Percentiles rank a stretch among this genome's conserved stretches.
These are phyloP conservation scores for Fusarium verticillioides DNA, from an alignment of 2,329 filamentous ascomycete species.

Conservation along the genomic window DNA sequence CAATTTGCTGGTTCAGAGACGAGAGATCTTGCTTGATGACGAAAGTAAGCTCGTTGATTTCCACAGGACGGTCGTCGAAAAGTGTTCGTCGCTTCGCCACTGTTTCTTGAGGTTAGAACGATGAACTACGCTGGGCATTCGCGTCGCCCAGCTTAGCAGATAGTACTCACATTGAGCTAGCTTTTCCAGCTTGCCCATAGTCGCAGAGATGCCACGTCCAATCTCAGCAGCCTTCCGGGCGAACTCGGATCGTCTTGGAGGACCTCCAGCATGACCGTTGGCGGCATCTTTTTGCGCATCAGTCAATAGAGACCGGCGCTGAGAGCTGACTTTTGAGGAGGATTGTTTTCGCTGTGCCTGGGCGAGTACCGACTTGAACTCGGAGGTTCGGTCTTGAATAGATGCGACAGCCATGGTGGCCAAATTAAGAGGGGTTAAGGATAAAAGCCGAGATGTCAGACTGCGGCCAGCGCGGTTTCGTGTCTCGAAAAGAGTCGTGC, in stretches of 20 bases:
- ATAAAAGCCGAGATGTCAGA: constrained; percentile 35
- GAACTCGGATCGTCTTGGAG: constrained; percentile 84
- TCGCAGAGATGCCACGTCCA: constrained; percentile 87
- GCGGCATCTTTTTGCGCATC: constrained; percentile 76
- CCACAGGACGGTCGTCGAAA: constrained; percentile 95
- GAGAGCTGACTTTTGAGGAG: constrained; percentile 78
- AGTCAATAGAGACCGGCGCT: constrained; percentile 82
- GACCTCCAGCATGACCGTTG: constrained; percentile 58
- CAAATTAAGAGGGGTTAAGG: constrained; percentile 27
- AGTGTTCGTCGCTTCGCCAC: constrained; percentile 96
- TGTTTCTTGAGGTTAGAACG: constrained; percentile 47
- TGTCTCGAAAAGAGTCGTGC: constrained; percentile 25
- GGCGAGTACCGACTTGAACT: constrained; percentile 91
- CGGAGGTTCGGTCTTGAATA: constrained; percentile 95
- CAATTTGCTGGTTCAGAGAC: constrained; percentile 85
- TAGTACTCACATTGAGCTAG: constrained; percentile 77
- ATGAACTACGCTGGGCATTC: not conserved
- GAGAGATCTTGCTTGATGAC: constrained; percentile 98
- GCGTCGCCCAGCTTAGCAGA: not conserved
- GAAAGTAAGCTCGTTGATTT: constrained; percentile 96
- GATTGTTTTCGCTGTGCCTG: constrained; percentile 86
- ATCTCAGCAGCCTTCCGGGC: constrained; percentile 92
- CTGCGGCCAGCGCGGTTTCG: constrained; percentile 52
- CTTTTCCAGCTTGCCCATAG: constrained; percentile 95
- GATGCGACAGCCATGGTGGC: constrained; percentile 72